phyloP scores from a whole-genome alignment of 129 eudicot genomes.

The Flaveria bidentis region DNA sequence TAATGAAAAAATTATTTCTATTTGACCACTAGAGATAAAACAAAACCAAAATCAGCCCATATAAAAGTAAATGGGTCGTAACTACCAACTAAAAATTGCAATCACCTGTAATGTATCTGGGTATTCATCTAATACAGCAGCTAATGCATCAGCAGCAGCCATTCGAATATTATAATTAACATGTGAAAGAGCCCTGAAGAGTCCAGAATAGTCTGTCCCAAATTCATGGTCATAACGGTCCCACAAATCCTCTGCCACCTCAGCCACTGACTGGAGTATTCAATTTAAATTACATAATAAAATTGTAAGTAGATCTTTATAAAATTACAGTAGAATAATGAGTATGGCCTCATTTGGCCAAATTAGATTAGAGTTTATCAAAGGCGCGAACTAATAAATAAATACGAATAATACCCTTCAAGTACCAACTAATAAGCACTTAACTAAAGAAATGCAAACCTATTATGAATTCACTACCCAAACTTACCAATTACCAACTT shows the following conservation, averaged over 20 bases:
- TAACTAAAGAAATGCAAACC: not conserved
- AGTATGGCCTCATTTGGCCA: not conserved
- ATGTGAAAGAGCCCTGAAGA: slow-evolving; percentile 86
- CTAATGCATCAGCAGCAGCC: slow-evolving; percentile 97
- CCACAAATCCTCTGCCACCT: slow-evolving; percentile 94
- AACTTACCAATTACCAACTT: not conserved
- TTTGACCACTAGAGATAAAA: not conserved
- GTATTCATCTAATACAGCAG: slow-evolving; percentile 93
- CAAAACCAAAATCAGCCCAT: slow-evolving; percentile 1
- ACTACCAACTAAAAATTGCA: not conserved
- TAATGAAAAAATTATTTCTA: not conserved
- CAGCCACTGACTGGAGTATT: slow-evolving; percentile 76
- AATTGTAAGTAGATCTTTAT: slow-evolving; percentile 2
- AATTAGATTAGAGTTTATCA: not conserved
- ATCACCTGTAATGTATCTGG: slow-evolving; percentile 93
- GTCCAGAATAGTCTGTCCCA: slow-evolving; percentile 90
- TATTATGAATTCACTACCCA: not conserved
- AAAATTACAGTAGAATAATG: not conserved
- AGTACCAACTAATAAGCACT: not conserved
- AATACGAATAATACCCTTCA: not conserved
- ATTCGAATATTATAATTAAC: slow-evolving; percentile 77
- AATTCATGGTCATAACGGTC: slow-evolving; percentile 87
- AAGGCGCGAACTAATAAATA: not conserved
- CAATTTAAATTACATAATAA: slow-evolving; percentile 15
- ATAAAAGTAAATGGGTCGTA: not conserved